phyloP scores from a whole-genome alignment of 331 rosid species.

The Dryas integrifolia region DNA sequence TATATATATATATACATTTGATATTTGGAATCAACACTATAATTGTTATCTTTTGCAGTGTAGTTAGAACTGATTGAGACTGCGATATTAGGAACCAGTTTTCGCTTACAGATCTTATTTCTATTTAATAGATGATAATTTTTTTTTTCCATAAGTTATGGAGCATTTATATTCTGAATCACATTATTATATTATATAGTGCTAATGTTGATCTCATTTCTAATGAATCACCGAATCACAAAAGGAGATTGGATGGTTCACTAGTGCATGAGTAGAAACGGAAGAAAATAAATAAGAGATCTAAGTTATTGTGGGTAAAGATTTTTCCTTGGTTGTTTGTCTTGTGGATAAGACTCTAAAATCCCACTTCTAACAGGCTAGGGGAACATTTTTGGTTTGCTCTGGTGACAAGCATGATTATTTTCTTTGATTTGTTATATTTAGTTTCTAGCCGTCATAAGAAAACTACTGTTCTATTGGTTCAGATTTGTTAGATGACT shows the following conservation, averaged over 20 bases:
- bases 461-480: neutral
- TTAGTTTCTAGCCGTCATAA: neutral
- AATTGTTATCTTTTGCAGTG: neutral
- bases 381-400: neutral
- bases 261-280: neutral
- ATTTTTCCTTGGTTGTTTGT: neutral
- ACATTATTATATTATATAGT: neutral
- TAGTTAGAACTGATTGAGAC: no score
- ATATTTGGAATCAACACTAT: neutral
- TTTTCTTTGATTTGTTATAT: neutral
- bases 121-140: no score
- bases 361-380: neutral
- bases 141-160: neutral
- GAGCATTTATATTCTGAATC: neutral
- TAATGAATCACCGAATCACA: no score
- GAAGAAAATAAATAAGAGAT: neutral
- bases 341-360: slow-evolving; percentile 10
- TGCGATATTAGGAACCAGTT: neutral
- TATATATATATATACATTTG: no score
- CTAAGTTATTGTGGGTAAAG: neutral
- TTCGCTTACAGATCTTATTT: neutral
- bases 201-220: neutral
- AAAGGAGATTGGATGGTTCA: no score
- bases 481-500: neutral
- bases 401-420: neutral